Evolutionary conservation across 768 basidiomycete species (phyloP).

Genomic region (Termitomyces sp.): DNA sequence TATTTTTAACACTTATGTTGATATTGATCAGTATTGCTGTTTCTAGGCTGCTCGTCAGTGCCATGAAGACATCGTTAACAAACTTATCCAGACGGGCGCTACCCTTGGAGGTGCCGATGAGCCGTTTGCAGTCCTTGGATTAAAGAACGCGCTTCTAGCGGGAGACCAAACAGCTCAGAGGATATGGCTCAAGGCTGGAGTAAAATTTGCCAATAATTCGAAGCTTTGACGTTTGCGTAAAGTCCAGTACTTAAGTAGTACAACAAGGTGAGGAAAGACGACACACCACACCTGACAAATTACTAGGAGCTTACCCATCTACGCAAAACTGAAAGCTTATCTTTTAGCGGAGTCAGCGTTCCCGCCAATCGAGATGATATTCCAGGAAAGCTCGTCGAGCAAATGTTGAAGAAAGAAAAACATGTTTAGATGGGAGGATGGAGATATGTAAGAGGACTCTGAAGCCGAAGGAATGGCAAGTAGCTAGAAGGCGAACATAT

Average conservation of each 20-base stretch:
- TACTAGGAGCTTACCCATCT: not conserved
- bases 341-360: too few species aligned
- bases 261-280: not conserved
- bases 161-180: constrained; percentile 41
- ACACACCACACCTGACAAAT: too few species aligned
- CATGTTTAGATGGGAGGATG: too few species aligned
- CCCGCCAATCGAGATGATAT: not conserved
- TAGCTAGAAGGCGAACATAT: not conserved
- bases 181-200: constrained; percentile 58
- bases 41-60: constrained; percentile 72
- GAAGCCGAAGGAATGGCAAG: not conserved
- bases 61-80: constrained; percentile 54
- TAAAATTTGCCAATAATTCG: constrained; percentile 2
- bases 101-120: constrained; percentile 67
- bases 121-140: constrained; percentile 51
- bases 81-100: constrained; percentile 70
- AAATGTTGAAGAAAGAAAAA: not conserved
- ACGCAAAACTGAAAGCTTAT: not conserved
- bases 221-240: not conserved
- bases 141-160: constrained; percentile 28
- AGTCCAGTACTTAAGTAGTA: too few species aligned
- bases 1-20: not conserved
- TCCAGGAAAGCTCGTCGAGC: not conserved
- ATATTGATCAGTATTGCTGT: not conserved
- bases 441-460: not conserved